Percentiles rank a stretch among this genome's conserved stretches.
Conservation (phyloP, 2,329 filamentous ascomycete genomes). For the Chrysoporthe deuterocubensis region DNA sequence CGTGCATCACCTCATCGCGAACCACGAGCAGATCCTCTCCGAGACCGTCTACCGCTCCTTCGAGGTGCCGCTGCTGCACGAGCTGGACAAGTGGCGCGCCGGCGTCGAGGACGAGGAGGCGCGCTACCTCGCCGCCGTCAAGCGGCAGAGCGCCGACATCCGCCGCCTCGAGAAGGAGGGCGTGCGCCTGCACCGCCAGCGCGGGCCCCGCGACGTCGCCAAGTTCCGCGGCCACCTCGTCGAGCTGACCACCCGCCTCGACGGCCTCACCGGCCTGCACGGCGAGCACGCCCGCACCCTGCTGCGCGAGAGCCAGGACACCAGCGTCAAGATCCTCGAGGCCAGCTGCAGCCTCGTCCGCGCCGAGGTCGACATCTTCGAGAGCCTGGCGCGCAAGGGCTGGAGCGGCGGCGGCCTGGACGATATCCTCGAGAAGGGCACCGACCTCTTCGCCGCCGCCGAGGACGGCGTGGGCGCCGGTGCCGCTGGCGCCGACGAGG, state of each 20-base stretch:
- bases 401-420: slow-evolving; percentile 71
- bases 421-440: slow-evolving; percentile 66
- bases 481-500: slow-evolving; percentile 39
- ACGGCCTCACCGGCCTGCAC: slow-evolving; percentile 65
- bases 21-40: slow-evolving; percentile 71
- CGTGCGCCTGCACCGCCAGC: slow-evolving; percentile 61
- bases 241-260: slow-evolving; percentile 63
- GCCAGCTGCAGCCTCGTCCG: slow-evolving; percentile 68
- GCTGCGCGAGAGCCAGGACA: slow-evolving; percentile 67
- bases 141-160: slow-evolving; percentile 62
- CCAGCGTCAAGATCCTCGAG: slow-evolving; percentile 64
- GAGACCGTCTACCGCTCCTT: slow-evolving; percentile 72
- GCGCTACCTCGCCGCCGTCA: slow-evolving; percentile 59
- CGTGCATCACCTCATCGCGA: slow-evolving; percentile 69
- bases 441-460: slow-evolving; percentile 57
- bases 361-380: slow-evolving; percentile 72
- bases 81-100: slow-evolving; percentile 67
- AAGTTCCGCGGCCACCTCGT: slow-evolving; percentile 67
- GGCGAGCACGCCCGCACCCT: slow-evolving; percentile 63
- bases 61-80: slow-evolving; percentile 71
- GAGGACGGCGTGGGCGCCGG: slow-evolving; percentile 39
- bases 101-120: slow-evolving; percentile 69
- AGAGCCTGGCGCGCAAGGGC: slow-evolving; percentile 67
- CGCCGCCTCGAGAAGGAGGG: slow-evolving; percentile 68
- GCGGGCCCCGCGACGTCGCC: slow-evolving; percentile 63